These are phyloP conservation scores for Ormosia semicastrata DNA, from an alignment of 306 rosid genomes.

Conservation along the genomic window DNA sequence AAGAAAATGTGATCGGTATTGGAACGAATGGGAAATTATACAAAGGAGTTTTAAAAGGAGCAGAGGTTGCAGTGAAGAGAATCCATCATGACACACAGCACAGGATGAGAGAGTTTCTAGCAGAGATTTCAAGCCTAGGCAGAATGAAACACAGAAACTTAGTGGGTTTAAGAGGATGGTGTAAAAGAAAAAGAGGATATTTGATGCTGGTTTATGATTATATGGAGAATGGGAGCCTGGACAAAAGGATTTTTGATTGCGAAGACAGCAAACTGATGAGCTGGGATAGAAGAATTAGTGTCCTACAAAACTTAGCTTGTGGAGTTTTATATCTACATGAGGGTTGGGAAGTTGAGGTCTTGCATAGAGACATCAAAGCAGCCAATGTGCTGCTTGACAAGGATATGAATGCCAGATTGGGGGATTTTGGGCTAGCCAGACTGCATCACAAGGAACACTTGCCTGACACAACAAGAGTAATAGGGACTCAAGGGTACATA, in stretches of 20 bases:
- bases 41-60: slow-evolving; percentile 41
- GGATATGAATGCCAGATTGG: slow-evolving; percentile 51
- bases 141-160: slow-evolving; percentile 56
- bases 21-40: slow-evolving; percentile 53
- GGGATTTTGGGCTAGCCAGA: slow-evolving; percentile 48
- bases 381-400: slow-evolving; percentile 53
- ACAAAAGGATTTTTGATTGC: slow-evolving; percentile 44
- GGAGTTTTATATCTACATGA: slow-evolving; percentile 54
- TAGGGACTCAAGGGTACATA: slow-evolving; percentile 53
- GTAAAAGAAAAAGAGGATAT: slow-evolving; percentile 44
- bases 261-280: slow-evolving; percentile 21
- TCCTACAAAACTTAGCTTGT: slow-evolving; percentile 47
- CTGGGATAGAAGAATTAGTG: slow-evolving; percentile 47
- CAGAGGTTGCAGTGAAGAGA: slow-evolving; percentile 46
- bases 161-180: slow-evolving; percentile 57
- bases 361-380: slow-evolving; percentile 58
- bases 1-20: slow-evolving; percentile 41
- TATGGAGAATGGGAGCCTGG: slow-evolving; percentile 56
- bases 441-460: slow-evolving; percentile 36
- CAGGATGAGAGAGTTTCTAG: slow-evolving; percentile 52
- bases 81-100: slow-evolving; percentile 30
- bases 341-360: slow-evolving; percentile 55
- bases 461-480: slow-evolving; percentile 34
- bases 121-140: slow-evolving; percentile 59
- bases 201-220: slow-evolving; percentile 53